Evolutionary conservation across 2,329 filamentous ascomycete genomes (phyloP), one percentile per base, ranked within the genome.

Genomic region (Myriosclerotinia scirpicola): DNA sequence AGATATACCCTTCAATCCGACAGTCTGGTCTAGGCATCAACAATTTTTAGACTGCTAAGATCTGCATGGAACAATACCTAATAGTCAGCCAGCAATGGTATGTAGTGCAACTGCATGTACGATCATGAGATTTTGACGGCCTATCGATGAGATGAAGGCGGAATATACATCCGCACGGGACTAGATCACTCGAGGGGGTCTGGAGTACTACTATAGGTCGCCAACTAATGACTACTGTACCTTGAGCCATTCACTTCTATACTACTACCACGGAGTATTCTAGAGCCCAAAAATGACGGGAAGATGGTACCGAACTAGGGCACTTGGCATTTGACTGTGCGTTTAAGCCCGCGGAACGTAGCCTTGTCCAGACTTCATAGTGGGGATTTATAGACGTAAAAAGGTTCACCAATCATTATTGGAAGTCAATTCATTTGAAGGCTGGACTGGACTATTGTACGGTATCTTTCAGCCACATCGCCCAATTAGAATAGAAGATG

Each of bases 101-200:
- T 65, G 69, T 70, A 69, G 68, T 71, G 71, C 72, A 67, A 61
- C 50, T 64, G 48, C 36, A 64, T 64, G 61, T 65, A 68, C 64
- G 70, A 73, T 72, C 70, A 70, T 69, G 22, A 55, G 50, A 54
- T 52, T 50, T 22, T 7, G 48, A 40, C 60, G 17, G 12, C 42
- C n/a, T 11, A 34, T 60, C n/a, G 30, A 46, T 17, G 56, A 46
- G 42, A 59, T 59, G 42, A 46, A 59, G 34, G 56, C 42, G 42
- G 42, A 14, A n/a, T 34, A 11, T 48, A 17, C 17, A 15, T 48
- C 42, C 42, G 26, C 42, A 38, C 20, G 2, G 30, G 56, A 48
- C 40, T 48, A 44, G 30, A 48, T 20, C 20, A 59, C 44, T 17
- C 30, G 38, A 54, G 14, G 14, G 14, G 17, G 30, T 38, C 53